These are phyloP conservation scores for Thelonectria olida DNA, from an alignment of 2,329 filamentous ascomycete species.

Conservation along the genomic window DNA sequence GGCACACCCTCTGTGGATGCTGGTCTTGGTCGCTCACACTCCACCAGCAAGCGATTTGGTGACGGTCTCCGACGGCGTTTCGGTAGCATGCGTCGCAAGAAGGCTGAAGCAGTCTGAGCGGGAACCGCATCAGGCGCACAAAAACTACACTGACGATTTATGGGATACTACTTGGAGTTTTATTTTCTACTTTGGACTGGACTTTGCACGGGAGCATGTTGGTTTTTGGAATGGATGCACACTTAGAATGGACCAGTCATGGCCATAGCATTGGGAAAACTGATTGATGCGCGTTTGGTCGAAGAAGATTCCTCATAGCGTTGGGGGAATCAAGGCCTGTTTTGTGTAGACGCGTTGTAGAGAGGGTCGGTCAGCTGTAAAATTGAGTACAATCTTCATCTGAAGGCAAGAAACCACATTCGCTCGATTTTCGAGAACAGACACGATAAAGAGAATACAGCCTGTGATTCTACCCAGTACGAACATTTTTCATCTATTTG, in stretches of 20 bases:
- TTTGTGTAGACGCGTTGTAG: neutral
- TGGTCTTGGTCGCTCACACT: constrained; percentile 50
- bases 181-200: neutral
- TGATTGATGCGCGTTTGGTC: neutral
- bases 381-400: no score
- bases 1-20: constrained; percentile 36
- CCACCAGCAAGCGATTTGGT: constrained; percentile 55
- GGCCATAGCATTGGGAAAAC: neutral
- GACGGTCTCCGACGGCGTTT: constrained; percentile 64
- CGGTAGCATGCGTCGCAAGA: constrained; percentile 61
- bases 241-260: neutral
- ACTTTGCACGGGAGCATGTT: neutral
- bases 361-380: no score
- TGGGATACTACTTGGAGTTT: constrained; percentile 3
- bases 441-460: neutral
- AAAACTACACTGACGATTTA: neutral
- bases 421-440: no score
- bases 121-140: no score
- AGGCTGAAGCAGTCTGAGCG: constrained; percentile 34
- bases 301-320: neutral
- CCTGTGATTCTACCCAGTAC: neutral
- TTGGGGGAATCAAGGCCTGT: neutral
- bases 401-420: no score
- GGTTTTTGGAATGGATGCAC: neutral
- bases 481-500: neutral